phyloP scores from a whole-genome alignment of 2,329 filamentous ascomycete species.

The Coniochaeta hoffmannii region DNA sequence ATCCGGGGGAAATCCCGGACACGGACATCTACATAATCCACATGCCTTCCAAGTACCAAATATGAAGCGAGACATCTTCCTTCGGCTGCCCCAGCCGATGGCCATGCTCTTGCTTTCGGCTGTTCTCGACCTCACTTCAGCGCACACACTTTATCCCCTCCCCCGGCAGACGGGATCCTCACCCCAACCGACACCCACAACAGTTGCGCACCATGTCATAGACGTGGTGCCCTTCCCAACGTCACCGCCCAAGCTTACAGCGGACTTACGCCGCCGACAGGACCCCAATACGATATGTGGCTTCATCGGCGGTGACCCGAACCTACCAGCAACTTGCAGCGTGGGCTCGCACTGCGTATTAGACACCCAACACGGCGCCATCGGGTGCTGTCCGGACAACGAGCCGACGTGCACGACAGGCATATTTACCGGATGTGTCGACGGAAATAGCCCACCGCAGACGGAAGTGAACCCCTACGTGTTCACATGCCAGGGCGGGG shows the following conservation, averaged over 20 bases:
- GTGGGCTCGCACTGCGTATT: conserved; percentile 52
- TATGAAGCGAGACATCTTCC: conserved; percentile 20
- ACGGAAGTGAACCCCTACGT: conserved; percentile 48
- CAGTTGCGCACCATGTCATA: conserved; percentile 20
- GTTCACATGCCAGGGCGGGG: conserved; percentile 42
- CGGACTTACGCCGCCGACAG: conserved; percentile 27
- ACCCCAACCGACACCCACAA: conserved; percentile 14
- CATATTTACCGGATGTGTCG: conserved; percentile 51
- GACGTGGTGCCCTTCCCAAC: conserved; percentile 30
- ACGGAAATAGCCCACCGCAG: conserved; percentile 40
- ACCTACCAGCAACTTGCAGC: conserved; percentile 48
- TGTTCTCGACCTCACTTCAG: conserved; percentile 16
- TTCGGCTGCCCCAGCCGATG: conserved; percentile 20
- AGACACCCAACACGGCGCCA: conserved; percentile 38
- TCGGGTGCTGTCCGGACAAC: conserved; percentile 50
- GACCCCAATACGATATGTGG: conserved; percentile 50
- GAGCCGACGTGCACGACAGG: conserved; percentile 41
- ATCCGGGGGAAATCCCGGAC: neutral
- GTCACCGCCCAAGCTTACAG: conserved; percentile 25
- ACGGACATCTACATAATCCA: neutral
- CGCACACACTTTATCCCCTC: conserved; percentile 14
- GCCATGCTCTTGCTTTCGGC: conserved; percentile 20
- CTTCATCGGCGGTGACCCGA: conserved; percentile 44
- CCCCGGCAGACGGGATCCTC: conserved; percentile 11
- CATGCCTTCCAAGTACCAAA: neutral